Evolutionary conservation across 345 rosid genomes (phyloP).

Genomic region (Pugionium dolabratum): DNA sequence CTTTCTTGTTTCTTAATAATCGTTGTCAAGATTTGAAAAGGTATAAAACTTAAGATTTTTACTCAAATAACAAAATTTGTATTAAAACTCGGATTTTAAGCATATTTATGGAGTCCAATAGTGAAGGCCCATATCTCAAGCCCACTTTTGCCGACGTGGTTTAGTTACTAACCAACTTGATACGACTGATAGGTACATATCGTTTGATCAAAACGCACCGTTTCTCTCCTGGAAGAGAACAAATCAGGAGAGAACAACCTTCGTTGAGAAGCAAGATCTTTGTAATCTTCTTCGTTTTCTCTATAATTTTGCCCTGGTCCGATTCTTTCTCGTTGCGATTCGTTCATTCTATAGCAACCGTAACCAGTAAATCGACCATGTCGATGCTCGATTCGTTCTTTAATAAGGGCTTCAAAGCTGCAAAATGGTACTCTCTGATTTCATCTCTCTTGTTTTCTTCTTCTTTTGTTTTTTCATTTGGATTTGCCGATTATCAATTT

Average conservation of each 20-base stretch:
- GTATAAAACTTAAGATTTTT: too few species aligned
- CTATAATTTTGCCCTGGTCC: not conserved
- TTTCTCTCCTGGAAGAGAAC: not conserved
- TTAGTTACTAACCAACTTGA: conserved; percentile 24
- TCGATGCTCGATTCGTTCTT: conserved; percentile 90
- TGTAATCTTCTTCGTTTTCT: conserved; percentile 13
- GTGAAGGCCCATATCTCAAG: conserved; percentile 1
- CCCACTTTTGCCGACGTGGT: conserved; percentile 31
- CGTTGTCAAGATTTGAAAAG: too few species aligned
- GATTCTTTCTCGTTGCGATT: not conserved
- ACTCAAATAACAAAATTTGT: too few species aligned
- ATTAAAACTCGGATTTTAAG: too few species aligned
- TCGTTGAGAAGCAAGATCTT: conserved; percentile 31
- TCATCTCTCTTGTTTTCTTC: not conserved
- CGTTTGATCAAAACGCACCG: conserved; percentile 7
- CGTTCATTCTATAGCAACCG: conserved; percentile 1
- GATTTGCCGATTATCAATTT: conserved; percentile 11
- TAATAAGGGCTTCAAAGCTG: conserved; percentile 87
- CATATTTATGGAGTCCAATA: too few species aligned
- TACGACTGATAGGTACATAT: too few species aligned
- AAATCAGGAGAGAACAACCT: not conserved
- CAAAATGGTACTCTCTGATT: conserved; percentile 61
- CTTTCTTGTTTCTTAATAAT: too few species aligned
- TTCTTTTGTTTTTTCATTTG: not conserved
- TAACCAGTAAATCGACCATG: conserved; percentile 37